phyloP scores from a whole-genome alignment of 164 flowering plant genomes.

The Vitis cinerea region DNA sequence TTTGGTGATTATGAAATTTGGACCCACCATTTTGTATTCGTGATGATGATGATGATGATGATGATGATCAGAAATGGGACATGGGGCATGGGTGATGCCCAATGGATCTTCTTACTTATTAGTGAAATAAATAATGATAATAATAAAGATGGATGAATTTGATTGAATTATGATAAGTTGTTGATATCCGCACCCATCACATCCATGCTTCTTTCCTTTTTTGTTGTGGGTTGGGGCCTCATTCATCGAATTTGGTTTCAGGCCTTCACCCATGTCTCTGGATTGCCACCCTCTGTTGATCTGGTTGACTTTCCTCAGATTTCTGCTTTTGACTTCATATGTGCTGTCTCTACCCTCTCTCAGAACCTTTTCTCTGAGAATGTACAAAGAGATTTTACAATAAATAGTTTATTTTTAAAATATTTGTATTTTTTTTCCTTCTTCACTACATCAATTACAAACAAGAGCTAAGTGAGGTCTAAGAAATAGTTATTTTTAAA shows the following conservation, averaged over 20 bases:
- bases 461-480: no score
- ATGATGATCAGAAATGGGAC: neutral
- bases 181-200: neutral
- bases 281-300: neutral
- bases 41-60: neutral
- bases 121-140: neutral
- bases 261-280: neutral
- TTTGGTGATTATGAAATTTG: conserved; percentile 14
- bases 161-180: conserved; percentile 17
- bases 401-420: no score
- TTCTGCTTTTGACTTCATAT: neutral
- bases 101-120: neutral
- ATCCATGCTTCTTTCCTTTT: neutral
- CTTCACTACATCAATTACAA: no score
- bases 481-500: no score
- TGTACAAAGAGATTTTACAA: no score
- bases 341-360: no score
- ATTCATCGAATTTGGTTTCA: neutral
- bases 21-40: neutral
- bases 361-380: no score
- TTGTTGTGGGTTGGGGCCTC: neutral
- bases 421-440: no score
- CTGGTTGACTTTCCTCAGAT: neutral
- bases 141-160: conserved; percentile 7
- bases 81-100: no score